Percentiles rank a stretch among this genome's conserved stretches.
These are phyloP conservation scores for Podospora pseudoanserina DNA, from an alignment of 495 filamentous ascomycete species.

Conservation along the genomic window DNA sequence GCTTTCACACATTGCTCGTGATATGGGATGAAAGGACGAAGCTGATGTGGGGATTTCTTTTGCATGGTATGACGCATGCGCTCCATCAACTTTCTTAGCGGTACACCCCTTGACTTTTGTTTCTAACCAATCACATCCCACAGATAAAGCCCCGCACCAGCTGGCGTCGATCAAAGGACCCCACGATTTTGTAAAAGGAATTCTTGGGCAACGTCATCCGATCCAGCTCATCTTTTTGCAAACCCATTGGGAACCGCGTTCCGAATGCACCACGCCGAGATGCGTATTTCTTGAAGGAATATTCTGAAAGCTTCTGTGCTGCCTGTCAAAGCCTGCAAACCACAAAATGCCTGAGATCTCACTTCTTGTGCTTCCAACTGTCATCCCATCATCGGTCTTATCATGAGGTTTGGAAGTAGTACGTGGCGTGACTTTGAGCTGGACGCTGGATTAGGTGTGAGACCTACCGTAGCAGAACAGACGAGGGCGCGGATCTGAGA, in stretches of 20 bases:
- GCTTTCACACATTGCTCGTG: neutral
- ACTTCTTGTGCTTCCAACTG: slow-evolving; percentile 12
- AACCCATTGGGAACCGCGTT: neutral
- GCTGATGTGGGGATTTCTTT: neutral
- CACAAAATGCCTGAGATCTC: neutral
- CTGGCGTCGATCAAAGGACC: slow-evolving; percentile 1
- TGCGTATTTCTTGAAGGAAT: neutral
- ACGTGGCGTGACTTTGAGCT: neutral
- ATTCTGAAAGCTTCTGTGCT: neutral
- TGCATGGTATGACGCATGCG: slow-evolving; percentile 2
- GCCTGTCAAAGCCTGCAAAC: neutral
- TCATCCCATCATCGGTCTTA: slow-evolving; percentile 12
- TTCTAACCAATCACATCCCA: neutral
- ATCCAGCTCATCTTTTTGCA: neutral
- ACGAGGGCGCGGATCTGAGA: neutral
- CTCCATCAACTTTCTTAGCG: neutral
- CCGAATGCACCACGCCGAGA: neutral
- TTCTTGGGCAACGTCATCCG: slow-evolving; percentile 7
- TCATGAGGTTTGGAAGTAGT: neutral
- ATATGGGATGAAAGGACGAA: slow-evolving; percentile 1
- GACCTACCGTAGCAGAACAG: neutral
- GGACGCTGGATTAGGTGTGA: neutral
- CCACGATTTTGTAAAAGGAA: neutral
- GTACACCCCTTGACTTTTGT: neutral
- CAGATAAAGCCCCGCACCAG: neutral